Conservation (phyloP, 495 filamentous ascomycete species). For the Trichocladium uniseriatum region DNA sequence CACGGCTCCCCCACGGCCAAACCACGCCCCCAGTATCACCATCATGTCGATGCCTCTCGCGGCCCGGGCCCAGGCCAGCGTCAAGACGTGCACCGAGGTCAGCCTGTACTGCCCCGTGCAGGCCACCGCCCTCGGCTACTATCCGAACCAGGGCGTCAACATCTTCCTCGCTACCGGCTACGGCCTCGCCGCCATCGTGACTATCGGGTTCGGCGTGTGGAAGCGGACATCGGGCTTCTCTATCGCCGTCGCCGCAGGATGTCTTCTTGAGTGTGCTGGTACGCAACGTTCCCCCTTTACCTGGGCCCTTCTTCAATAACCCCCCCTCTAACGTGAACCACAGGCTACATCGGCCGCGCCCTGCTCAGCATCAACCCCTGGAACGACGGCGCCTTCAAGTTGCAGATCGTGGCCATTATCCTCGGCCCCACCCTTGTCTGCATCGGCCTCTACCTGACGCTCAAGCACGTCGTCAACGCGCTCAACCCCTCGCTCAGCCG, state of each 20-base stretch:
- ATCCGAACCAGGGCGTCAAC: slow-evolving; percentile 53
- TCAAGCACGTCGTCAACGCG: slow-evolving; percentile 50
- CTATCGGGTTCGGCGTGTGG: slow-evolving; percentile 45
- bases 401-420: slow-evolving; percentile 59
- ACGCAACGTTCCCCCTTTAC: slow-evolving; percentile 4
- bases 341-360: slow-evolving; percentile 55
- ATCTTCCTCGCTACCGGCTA: slow-evolving; percentile 51
- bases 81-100: slow-evolving; percentile 40
- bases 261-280: slow-evolving; percentile 33
- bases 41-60: slow-evolving; percentile 10
- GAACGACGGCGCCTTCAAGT: slow-evolving; percentile 48
- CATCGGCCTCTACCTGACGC: slow-evolving; percentile 56
- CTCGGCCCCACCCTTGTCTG: slow-evolving; percentile 58
- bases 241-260: slow-evolving; percentile 41
- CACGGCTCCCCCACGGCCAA: no score
- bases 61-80: slow-evolving; percentile 17
- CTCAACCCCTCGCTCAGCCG: slow-evolving; percentile 45
- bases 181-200: slow-evolving; percentile 39
- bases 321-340: neutral
- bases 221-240: slow-evolving; percentile 56
- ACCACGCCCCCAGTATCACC: no score
- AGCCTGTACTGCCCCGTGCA: slow-evolving; percentile 45
- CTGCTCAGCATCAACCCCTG: slow-evolving; percentile 53
- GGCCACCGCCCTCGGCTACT: slow-evolving; percentile 58
- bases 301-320: no score